Conservation (phyloP, 1,139 yeast genomes). For the Protomyces pachydermus region DNA sequence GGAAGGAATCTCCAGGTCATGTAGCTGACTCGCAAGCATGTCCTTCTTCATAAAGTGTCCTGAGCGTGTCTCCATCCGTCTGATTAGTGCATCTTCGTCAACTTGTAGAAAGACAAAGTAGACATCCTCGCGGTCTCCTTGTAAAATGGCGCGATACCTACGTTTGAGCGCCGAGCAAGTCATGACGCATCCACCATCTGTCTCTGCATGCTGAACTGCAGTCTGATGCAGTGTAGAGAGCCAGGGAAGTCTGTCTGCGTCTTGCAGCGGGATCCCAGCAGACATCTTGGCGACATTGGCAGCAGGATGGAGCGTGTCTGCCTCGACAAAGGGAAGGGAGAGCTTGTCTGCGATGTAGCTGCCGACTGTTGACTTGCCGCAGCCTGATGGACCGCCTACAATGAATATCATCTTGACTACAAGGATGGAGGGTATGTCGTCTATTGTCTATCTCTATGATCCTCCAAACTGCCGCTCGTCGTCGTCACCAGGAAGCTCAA, state of each 20-base stretch:
- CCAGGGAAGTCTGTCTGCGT: constrained; percentile 94
- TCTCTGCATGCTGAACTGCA: constrained; percentile 37
- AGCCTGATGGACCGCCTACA: constrained; percentile 76
- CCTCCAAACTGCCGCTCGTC: neutral
- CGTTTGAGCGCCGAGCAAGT: constrained; percentile 82
- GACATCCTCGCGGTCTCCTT: constrained; percentile 38
- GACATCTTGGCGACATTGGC: constrained; percentile 76
- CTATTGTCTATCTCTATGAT: neutral
- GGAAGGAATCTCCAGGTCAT: constrained; percentile 19
- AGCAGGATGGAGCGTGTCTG: constrained; percentile 50
- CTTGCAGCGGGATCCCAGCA: constrained; percentile 69
- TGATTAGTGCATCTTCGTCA: constrained; percentile 53
- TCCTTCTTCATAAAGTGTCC: constrained; percentile 65
- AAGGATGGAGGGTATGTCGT: neutral
- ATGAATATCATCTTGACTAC: neutral
- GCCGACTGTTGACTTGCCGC: constrained; percentile 83
- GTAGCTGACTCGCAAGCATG: constrained; percentile 28
- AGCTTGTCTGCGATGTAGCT: constrained; percentile 46
- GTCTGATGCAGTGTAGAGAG: constrained; percentile 40
- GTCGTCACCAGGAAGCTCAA: neutral
- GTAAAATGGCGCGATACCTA: constrained; percentile 59
- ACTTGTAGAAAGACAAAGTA: constrained; percentile 65
- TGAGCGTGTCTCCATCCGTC: constrained; percentile 57
- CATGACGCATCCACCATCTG: constrained; percentile 45
- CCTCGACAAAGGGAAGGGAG: constrained; percentile 65